Evolutionary conservation across 176 grass and related monocot genomes (phyloP).

Genomic region (Tillandsia fasciculata): DNA sequence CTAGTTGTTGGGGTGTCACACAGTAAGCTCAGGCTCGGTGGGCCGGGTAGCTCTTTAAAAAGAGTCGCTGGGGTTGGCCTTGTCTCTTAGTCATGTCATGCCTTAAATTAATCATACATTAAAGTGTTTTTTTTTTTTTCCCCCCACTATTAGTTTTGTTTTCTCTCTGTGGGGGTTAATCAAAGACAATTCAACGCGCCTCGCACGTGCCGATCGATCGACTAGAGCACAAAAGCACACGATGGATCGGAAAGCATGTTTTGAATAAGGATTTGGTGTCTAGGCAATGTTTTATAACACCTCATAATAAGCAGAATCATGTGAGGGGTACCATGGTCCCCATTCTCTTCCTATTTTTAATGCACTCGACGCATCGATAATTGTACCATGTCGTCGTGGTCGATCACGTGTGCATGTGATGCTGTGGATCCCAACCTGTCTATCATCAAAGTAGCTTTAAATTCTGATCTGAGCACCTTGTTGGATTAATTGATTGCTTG

Average conservation of each 20-base stretch:
- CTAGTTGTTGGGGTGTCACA: neutral
- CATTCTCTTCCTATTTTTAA: constrained; percentile 1
- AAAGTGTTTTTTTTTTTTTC: neutral
- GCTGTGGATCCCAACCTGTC: constrained; percentile 19
- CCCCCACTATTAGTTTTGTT: too few species aligned
- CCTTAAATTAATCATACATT: neutral
- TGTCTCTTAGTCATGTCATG: neutral
- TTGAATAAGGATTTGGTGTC: neutral
- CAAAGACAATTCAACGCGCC: too few species aligned
- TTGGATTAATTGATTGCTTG: neutral
- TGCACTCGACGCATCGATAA: constrained; percentile 6
- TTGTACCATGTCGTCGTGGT: constrained; percentile 15
- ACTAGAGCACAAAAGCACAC: too few species aligned
- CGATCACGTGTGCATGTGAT: constrained; percentile 30
- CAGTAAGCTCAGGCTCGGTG: neutral
- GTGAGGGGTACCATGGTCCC: neutral
- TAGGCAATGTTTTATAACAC: neutral
- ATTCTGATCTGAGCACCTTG: neutral
- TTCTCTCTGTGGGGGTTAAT: too few species aligned
- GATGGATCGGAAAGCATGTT: too few species aligned
- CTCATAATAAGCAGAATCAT: neutral
- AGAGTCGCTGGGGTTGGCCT: neutral
- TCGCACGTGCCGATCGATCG: too few species aligned
- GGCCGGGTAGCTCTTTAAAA: neutral
- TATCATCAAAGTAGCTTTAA: neutral